Evolutionary conservation across 2,329 filamentous ascomycete species (phyloP).

Genomic region (Diatrype stigma): DNA sequence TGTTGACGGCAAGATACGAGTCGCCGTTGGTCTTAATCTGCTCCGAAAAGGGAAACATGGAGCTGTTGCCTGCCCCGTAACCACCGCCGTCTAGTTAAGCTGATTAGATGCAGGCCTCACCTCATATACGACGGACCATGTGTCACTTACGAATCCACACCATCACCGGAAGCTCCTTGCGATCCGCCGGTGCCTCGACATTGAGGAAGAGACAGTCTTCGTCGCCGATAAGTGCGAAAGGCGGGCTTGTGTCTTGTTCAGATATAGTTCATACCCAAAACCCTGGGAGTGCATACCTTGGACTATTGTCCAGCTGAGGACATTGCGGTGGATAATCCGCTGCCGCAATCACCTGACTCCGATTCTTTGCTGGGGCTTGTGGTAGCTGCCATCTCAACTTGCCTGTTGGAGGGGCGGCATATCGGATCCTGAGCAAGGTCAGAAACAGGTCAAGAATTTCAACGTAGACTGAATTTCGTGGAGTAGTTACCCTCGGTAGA

Average conservation of each 20-base stretch:
- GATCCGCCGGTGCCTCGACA: conserved; percentile 35
- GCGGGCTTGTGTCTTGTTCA: background rate
- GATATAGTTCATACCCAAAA: background rate
- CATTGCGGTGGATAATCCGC: conserved; percentile 28
- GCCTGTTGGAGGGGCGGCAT: conserved; percentile 39
- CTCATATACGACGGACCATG: too few species aligned
- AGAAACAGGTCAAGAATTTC: background rate
- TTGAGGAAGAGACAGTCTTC: conserved; percentile 48
- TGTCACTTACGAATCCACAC: conserved; percentile 44
- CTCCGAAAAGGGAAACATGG: conserved; percentile 13
- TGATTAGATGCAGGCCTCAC: conserved; percentile 7
- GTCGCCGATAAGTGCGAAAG: conserved; percentile 23
- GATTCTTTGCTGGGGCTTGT: conserved; percentile 23
- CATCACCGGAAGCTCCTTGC: conserved; percentile 35
- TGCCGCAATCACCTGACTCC: conserved; percentile 27
- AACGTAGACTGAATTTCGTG: background rate
- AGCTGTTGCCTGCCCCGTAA: conserved; percentile 28
- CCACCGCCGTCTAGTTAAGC: conserved; percentile 39
- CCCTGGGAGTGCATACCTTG: conserved; percentile 15
- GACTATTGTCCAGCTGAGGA: conserved; percentile 24
- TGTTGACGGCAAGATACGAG: conserved; percentile 36
- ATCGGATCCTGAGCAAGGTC: conserved; percentile 36
- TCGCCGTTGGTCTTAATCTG: conserved; percentile 35
- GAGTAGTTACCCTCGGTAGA: conserved; percentile 39
- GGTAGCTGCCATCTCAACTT: conserved; percentile 40